Percentiles rank a stretch among this genome's conserved stretches.
Evolutionary conservation across 176 grass and related monocot genomes (phyloP).

Genomic region (Bolboschoenus planiculmis): DNA sequence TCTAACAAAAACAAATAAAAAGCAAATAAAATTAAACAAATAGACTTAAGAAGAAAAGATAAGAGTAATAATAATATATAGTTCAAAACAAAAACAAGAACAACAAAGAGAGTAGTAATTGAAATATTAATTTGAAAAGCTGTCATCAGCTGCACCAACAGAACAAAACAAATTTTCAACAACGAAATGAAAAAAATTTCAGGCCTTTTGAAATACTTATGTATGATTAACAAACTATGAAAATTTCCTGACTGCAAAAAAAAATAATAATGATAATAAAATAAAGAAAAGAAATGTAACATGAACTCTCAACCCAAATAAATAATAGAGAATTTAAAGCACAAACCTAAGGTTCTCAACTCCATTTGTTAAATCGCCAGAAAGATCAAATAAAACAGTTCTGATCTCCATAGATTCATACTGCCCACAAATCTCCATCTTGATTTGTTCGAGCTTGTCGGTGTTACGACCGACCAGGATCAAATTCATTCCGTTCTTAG

Average conservation of each 20-base stretch:
- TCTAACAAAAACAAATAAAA: no score
- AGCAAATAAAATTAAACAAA: not conserved
- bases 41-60: not conserved
- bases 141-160: not conserved
- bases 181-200: no score
- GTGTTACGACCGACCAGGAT: constrained; percentile 66
- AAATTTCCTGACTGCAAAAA: not conserved
- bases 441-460: constrained; percentile 48
- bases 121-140: not conserved
- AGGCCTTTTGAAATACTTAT: not conserved
- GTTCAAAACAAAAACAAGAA: not conserved
- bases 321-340: not conserved
- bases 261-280: not conserved
- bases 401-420: constrained; percentile 24
- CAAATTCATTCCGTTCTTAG: constrained; percentile 36
- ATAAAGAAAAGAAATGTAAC: not conserved
- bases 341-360: constrained; percentile 27
- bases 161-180: no score
- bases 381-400: constrained; percentile 60
- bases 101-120: not conserved
- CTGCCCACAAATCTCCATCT: constrained; percentile 17
- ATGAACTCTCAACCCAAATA: not conserved
- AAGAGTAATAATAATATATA: not conserved
- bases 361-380: constrained; percentile 24
- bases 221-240: not conserved